Conservation (phyloP, 1,284 basidiomycete genomes). For the Kalmanozyma brasiliensis region DNA sequence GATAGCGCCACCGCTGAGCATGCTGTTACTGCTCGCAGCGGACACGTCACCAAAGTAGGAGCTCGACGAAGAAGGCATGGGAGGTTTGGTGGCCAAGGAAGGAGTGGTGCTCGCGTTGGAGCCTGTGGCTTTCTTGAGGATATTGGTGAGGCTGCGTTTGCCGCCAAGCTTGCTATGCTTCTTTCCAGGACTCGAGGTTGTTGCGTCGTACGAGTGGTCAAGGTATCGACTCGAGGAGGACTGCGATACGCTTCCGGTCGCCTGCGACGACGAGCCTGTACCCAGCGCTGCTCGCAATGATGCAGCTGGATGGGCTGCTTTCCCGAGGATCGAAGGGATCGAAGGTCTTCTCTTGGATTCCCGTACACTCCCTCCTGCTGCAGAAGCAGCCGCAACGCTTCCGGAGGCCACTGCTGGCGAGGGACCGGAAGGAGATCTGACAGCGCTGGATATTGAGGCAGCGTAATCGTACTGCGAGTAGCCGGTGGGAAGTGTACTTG, state of each 20-base stretch:
- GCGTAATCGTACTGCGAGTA: slow-evolving; percentile 1
- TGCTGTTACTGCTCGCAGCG: slow-evolving; percentile 4
- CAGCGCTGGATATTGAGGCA: background rate
- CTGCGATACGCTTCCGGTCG: slow-evolving; percentile 18
- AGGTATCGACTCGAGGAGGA: slow-evolving; percentile 14
- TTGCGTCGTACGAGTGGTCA: slow-evolving; percentile 24
- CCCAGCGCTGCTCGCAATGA: slow-evolving; percentile 55
- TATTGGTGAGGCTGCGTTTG: slow-evolving; percentile 56
- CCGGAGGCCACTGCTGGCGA: slow-evolving; percentile 6
- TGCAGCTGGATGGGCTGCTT: slow-evolving; percentile 58
- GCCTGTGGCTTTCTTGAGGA: slow-evolving; percentile 52
- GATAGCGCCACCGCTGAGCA: slow-evolving; percentile 21
- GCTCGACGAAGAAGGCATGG: slow-evolving; percentile 21
- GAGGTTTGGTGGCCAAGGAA: background rate
- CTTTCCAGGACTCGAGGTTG: slow-evolving; percentile 29
- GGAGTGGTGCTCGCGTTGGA: slow-evolving; percentile 5
- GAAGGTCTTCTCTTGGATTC: slow-evolving; percentile 52
- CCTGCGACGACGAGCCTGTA: slow-evolving; percentile 20
- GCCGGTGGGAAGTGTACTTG: slow-evolving; percentile 1
- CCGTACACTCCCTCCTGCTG: slow-evolving; percentile 12
- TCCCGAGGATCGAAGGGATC: slow-evolving; percentile 59
- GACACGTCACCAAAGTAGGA: slow-evolving; percentile 27
- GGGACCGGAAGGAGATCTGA: slow-evolving; percentile 15
- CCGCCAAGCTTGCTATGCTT: slow-evolving; percentile 30
- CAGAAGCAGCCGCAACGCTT: background rate